Evolutionary conservation across 2,329 filamentous ascomycete species (phyloP), one percentile per base, ranked within the genome.

Genomic region (Chrysosporium keratinophilum): DNA sequence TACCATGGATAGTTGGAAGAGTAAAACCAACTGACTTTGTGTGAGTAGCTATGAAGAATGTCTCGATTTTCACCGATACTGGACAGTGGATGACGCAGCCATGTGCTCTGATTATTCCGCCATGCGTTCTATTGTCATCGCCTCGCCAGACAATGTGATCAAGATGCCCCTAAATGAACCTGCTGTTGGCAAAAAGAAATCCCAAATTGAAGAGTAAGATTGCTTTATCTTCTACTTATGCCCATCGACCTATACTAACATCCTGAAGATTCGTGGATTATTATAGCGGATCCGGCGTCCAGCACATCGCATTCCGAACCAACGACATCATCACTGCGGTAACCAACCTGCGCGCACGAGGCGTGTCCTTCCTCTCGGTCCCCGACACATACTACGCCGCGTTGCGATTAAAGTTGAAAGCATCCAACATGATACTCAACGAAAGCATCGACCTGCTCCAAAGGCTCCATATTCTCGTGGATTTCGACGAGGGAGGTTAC

Each of bases 141-240:
- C 85, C 43, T 87, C 83, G 20, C 80, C 82, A 53, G 86, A 89
- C 73, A 84, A 89, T 59, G 70, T 84, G 3, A 87, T 95, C 72
- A 95, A 95, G 75, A 95, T 95, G 88, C 90, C 90, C 61, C 91
- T 95, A 78, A 95, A 95, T 74, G 89, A 95, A 74, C 90, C 89
- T 1, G 89, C 89, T 0, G 71, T 76, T 0, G 89, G 88, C 50
- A 88, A 89, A 74, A 89, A 86, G 72, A 87, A 86, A 70, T 87
- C 82, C 1, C 90, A 95, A 72, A 95, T 95, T 59, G 88, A 95
- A 70, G 89, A 95, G 74, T 88, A 81, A 65, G 56, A 37, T 6
- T 9, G 3, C 23, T 12, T 17, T 17, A n/a, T 41, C 17, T n/a
- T 20, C 7, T 7, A 2, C 12, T 11, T 5, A 40, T 33, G 1